These are phyloP conservation scores for Colletotrichum paranaense DNA, from an alignment of 2,329 filamentous ascomycete species.

Conservation along the genomic window DNA sequence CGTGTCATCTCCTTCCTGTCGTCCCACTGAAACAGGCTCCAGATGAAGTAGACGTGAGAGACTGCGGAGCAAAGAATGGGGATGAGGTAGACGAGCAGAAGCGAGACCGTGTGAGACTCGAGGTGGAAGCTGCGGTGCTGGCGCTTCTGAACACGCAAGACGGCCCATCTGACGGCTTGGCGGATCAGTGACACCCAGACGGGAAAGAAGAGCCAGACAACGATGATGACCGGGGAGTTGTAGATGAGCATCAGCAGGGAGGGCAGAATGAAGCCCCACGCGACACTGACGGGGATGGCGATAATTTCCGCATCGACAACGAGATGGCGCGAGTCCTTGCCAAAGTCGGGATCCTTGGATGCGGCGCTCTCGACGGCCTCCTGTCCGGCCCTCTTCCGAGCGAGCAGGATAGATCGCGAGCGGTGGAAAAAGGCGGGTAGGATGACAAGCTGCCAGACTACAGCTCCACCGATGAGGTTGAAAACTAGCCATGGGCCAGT, in stretches of 20 bases:
- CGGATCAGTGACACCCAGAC: constrained; percentile 59
- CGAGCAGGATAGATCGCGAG: constrained; percentile 48
- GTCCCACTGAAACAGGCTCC: constrained; percentile 51
- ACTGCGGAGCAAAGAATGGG: constrained; percentile 56
- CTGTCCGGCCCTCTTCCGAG: constrained; percentile 37
- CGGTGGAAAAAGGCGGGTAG: constrained; percentile 61
- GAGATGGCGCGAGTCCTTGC: constrained; percentile 50
- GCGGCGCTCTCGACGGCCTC: constrained; percentile 38
- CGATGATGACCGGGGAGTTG: constrained; percentile 49
- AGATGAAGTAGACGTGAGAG: constrained; percentile 56
- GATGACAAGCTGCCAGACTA: constrained; percentile 64
- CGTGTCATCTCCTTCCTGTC: constrained; percentile 63
- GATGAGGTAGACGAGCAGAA: constrained; percentile 56
- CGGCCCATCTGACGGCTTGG: constrained; percentile 45
- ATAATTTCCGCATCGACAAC: constrained; percentile 62
- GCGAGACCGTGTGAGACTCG: constrained; percentile 52
- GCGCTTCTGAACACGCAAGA: constrained; percentile 35
- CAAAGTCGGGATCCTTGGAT: constrained; percentile 43
- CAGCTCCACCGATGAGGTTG: constrained; percentile 59
- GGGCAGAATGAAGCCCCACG: constrained; percentile 59
- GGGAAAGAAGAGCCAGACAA: constrained; percentile 64
- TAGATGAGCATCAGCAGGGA: constrained; percentile 58
- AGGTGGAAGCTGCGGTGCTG: constrained; percentile 52
- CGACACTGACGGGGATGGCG: constrained; percentile 63
- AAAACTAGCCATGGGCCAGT: constrained; percentile 59